These are phyloP conservation scores for Solanum chacoense DNA, from an alignment of 305 asterid species.

Conservation along the genomic window DNA sequence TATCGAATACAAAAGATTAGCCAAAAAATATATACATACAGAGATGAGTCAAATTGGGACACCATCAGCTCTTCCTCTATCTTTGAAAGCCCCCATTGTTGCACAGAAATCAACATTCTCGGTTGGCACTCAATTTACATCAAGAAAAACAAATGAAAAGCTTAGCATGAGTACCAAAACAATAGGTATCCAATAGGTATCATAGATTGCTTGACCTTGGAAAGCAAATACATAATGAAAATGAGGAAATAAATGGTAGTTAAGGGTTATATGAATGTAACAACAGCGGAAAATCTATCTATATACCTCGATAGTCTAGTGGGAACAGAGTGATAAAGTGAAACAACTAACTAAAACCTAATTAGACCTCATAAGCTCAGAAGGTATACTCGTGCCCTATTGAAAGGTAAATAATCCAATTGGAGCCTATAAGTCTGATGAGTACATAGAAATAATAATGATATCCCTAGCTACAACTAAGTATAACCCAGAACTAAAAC, in stretches of 20 bases:
- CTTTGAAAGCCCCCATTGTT: not conserved
- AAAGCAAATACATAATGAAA: not conserved
- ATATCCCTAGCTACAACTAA: not conserved
- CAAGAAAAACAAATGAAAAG: too few relatives aligned
- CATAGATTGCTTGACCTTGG: not conserved
- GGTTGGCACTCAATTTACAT: not conserved
- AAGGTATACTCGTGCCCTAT: too few relatives aligned
- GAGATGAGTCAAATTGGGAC: not conserved
- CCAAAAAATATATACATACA: not conserved
- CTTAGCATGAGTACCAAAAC: not conserved
- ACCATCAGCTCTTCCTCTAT: not conserved
- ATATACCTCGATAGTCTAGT: too few relatives aligned
- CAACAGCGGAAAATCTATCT: accelerated
- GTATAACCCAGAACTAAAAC: not conserved
- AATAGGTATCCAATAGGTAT: not conserved
- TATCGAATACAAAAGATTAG: not conserved
- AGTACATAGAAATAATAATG: not conserved
- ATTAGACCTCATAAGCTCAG: not conserved
- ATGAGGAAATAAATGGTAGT: not conserved
- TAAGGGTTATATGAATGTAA: not conserved
- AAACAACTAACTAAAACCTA: not conserved
- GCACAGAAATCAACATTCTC: not conserved
- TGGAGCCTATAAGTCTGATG: not conserved
- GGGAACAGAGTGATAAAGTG: not conserved
- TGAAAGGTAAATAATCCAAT: not conserved